These are phyloP conservation scores for Musa beccarii DNA, from an alignment of 176 grass and related monocot genomes.

Conservation along the genomic window DNA sequence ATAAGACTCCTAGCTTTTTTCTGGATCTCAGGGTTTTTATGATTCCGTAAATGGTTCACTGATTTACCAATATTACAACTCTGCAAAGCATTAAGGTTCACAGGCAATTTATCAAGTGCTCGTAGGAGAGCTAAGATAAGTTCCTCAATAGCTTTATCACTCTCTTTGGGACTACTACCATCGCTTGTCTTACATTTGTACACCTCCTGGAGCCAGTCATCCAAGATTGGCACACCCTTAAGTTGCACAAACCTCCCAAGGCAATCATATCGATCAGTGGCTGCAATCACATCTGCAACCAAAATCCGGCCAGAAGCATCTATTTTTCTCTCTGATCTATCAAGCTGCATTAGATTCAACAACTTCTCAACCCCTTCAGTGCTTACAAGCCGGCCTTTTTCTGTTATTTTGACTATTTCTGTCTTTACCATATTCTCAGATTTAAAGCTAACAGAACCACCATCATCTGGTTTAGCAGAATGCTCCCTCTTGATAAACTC, in stretches of 20 bases:
- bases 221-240: conserved; percentile 64
- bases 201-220: conserved; percentile 93
- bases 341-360: conserved; percentile 62
- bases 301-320: conserved; percentile 47
- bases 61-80: conserved; percentile 92
- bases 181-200: conserved; percentile 58
- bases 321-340: conserved; percentile 62
- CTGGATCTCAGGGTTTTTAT: conserved; percentile 86
- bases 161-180: conserved; percentile 55
- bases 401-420: conserved; percentile 25
- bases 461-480: conserved; percentile 14
- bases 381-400: conserved; percentile 45
- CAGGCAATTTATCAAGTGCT: conserved; percentile 80
- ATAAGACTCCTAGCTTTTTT: conserved; percentile 84
- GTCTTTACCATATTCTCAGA: conserved; percentile 23
- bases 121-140: conserved; percentile 64
- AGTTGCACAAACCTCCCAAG: conserved; percentile 68
- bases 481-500: conserved; percentile 14
- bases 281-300: conserved; percentile 68
- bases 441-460: conserved; percentile 11
- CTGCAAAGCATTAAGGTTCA: conserved; percentile 76
- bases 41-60: conserved; percentile 72
- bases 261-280: conserved; percentile 59
- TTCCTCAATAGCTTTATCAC: conserved; percentile 54
- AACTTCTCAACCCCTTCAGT: conserved; percentile 70